Conservation (phyloP, 1,139 yeast species). For the Nakaseomyces delphensis region DNA sequence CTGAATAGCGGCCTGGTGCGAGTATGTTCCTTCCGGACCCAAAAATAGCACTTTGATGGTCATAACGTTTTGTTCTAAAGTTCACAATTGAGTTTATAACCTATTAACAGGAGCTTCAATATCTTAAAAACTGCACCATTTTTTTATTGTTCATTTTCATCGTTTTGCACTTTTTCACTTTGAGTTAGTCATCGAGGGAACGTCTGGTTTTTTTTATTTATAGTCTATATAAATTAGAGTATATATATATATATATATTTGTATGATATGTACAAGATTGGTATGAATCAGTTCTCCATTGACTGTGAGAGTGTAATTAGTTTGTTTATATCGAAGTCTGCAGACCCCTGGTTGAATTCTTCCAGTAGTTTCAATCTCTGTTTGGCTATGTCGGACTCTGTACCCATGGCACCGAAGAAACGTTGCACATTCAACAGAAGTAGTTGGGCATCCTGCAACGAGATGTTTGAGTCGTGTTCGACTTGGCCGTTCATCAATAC, state of each 20-base stretch:
- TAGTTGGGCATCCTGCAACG: slow-evolving; percentile 64
- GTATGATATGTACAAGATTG: not conserved
- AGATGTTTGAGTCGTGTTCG: slow-evolving; percentile 58
- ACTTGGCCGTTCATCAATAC: slow-evolving; percentile 85
- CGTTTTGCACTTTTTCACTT: too few species aligned
- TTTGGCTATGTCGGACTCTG: slow-evolving; percentile 36
- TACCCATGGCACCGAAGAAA: slow-evolving; percentile 68
- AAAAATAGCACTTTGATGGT: slow-evolving; percentile 50
- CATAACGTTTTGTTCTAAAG: too few species aligned
- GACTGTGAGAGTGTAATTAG: slow-evolving; percentile 68
- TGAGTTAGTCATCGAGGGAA: too few species aligned
- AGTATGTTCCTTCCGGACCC: slow-evolving; percentile 88
- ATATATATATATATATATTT: not conserved
- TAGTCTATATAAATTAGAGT: too few species aligned
- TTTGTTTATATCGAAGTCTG: slow-evolving; percentile 53
- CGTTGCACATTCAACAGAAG: slow-evolving; percentile 75
- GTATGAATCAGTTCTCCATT: slow-evolving; percentile 40
- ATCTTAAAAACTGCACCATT: too few species aligned
- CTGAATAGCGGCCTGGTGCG: slow-evolving; percentile 86
- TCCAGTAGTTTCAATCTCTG: slow-evolving; percentile 49
- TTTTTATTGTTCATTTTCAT: too few species aligned
- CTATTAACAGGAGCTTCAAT: too few species aligned
- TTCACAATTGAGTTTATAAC: too few species aligned
- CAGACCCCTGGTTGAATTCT: slow-evolving; percentile 62
- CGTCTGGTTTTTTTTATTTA: not conserved